These are phyloP conservation scores for Otatea glauca DNA, from an alignment of 176 grass and related monocot genomes.

Conservation along the genomic window DNA sequence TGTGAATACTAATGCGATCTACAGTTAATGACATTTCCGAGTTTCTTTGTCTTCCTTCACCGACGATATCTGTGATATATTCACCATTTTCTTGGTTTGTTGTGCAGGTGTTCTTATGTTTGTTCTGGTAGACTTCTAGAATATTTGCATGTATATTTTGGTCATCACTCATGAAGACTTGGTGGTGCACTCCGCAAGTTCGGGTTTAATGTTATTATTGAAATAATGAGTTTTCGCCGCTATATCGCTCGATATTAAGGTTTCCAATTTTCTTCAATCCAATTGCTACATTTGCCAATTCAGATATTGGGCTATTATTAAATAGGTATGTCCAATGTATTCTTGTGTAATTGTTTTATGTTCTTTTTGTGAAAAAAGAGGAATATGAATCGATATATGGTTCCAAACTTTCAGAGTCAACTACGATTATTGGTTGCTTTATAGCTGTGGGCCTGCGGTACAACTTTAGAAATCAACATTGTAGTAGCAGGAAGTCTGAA, in stretches of 20 bases:
- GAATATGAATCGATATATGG: background rate
- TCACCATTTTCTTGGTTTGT: background rate
- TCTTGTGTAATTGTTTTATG: no score
- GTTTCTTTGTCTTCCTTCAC: background rate
- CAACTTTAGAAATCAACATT: background rate
- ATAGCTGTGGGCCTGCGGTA: background rate
- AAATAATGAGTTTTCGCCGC: no score
- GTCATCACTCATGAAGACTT: no score
- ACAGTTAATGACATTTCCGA: background rate
- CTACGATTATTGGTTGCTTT: background rate
- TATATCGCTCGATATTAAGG: no score
- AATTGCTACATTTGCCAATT: no score
- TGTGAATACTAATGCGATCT: background rate
- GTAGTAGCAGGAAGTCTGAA: background rate
- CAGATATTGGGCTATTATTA: no score
- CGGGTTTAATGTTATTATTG: no score
- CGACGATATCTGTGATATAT: background rate
- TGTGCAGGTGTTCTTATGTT: conserved; percentile 10
- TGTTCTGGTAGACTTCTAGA: background rate
- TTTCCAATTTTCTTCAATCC: no score
- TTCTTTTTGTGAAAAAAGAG: background rate
- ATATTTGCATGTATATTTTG: no score
- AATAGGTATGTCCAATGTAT: no score
- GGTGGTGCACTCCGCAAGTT: no score
- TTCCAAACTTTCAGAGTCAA: no score